phyloP scores from a whole-genome alignment of 176 grass and related monocot species.

The Carex cristatella region DNA sequence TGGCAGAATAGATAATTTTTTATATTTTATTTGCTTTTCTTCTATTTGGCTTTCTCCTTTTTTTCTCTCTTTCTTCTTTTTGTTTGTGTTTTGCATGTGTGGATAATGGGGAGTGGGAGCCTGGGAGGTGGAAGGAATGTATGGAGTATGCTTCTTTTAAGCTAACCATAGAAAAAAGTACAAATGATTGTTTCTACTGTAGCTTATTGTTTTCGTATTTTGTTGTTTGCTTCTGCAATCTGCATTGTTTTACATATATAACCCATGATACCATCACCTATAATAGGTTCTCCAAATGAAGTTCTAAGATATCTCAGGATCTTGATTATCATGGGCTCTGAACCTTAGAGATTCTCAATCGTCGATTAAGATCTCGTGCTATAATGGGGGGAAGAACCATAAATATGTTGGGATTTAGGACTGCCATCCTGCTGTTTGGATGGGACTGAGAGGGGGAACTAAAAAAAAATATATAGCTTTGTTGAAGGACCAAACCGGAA shows the following conservation, averaged over 20 bases:
- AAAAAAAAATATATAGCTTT: not conserved
- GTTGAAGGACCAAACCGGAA: not conserved
- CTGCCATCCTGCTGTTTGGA: not conserved
- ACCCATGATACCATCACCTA: not conserved
- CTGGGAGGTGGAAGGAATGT: not conserved
- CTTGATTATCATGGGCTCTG: not conserved
- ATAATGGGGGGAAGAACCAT: no score
- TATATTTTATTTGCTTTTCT: not conserved
- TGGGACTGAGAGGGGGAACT: not conserved
- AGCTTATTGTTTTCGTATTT: not conserved
- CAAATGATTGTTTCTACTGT: not conserved
- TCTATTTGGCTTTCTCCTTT: not conserved
- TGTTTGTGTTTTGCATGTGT: not conserved
- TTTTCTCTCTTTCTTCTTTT: not conserved
- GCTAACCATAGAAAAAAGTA: not conserved
- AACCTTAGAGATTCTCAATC: not conserved
- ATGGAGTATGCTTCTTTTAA: not conserved
- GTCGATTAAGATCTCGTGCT: not conserved
- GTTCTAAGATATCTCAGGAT: not conserved
- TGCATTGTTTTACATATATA: not conserved
- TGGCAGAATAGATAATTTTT: not conserved
- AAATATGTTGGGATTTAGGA: not conserved
- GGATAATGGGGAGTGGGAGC: not conserved
- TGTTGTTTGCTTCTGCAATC: not conserved
- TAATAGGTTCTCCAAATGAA: not conserved